Evolutionary conservation across 2,329 filamentous ascomycete genomes (phyloP).

Genomic region (Aspergillus quadricinctus): DNA sequence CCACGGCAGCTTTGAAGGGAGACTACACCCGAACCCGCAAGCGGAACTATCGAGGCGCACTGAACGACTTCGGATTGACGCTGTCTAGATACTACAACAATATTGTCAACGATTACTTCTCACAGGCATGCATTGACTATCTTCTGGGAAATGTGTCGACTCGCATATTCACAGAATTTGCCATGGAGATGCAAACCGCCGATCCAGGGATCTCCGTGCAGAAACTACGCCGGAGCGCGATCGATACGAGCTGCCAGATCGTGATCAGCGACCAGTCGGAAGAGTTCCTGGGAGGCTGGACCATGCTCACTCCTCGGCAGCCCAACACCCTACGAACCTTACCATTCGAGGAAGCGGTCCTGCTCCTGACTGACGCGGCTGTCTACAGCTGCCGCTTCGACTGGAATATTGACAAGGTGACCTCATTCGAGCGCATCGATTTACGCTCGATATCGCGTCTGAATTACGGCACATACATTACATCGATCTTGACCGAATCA

Average conservation of each 20-base stretch:
- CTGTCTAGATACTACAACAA: conserved; percentile 73
- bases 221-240: conserved; percentile 80
- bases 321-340: conserved; percentile 65
- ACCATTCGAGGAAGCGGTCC: conserved; percentile 81
- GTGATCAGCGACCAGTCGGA: conserved; percentile 80
- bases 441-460: conserved; percentile 69
- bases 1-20: conserved; percentile 90
- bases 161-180: conserved; percentile 88
- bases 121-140: conserved; percentile 92
- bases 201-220: conserved; percentile 85
- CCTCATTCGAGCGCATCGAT: conserved; percentile 81
- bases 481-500: conserved; percentile 72
- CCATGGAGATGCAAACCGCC: conserved; percentile 85
- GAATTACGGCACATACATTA: conserved; percentile 82
- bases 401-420: conserved; percentile 92
- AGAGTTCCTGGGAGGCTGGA: conserved; percentile 86
- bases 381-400: conserved; percentile 89
- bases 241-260: conserved; percentile 81
- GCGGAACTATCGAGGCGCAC: conserved; percentile 81
- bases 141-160: conserved; percentile 82
- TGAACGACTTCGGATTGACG: conserved; percentile 87
- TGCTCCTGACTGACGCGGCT: conserved; percentile 79
- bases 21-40: conserved; percentile 92
- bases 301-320: conserved; percentile 69
- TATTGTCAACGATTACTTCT: conserved; percentile 96